Evolutionary conservation across 1,284 basidiomycete genomes (phyloP).

Genomic region (Puccinia triticina): DNA sequence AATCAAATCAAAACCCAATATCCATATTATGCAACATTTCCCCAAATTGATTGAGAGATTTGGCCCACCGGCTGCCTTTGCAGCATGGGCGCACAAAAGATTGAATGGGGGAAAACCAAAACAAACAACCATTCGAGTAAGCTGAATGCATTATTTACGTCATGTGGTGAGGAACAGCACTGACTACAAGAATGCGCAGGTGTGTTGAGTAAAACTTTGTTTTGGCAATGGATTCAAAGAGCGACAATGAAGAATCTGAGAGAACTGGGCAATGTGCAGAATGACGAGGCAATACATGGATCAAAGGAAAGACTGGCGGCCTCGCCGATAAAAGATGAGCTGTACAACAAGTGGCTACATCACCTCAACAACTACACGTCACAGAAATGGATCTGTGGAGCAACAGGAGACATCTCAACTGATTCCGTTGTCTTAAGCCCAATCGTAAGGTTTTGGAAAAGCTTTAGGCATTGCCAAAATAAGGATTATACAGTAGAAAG

Average conservation of each 20-base stretch:
- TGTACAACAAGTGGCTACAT: background rate
- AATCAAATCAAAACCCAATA: constrained; percentile 16
- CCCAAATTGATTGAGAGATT: constrained; percentile 6
- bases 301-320: background rate
- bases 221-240: background rate
- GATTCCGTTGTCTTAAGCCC: background rate
- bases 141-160: background rate
- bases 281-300: background rate
- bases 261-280: background rate
- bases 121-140: constrained; percentile 16
- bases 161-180: background rate
- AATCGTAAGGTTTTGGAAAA: background rate
- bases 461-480: background rate
- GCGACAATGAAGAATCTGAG: background rate
- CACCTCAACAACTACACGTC: background rate
- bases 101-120: constrained; percentile 17
- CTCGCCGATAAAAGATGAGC: background rate
- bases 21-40: constrained; percentile 23
- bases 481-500: constrained; percentile 1
- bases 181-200: too few species aligned
- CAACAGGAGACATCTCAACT: background rate
- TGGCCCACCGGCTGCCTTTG: constrained; percentile 29
- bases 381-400: background rate
- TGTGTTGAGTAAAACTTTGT: constrained; percentile 15
- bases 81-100: constrained; percentile 11